phyloP scores from a whole-genome alignment of 805 yeast genomes.

The Lipomyces orientalis region DNA sequence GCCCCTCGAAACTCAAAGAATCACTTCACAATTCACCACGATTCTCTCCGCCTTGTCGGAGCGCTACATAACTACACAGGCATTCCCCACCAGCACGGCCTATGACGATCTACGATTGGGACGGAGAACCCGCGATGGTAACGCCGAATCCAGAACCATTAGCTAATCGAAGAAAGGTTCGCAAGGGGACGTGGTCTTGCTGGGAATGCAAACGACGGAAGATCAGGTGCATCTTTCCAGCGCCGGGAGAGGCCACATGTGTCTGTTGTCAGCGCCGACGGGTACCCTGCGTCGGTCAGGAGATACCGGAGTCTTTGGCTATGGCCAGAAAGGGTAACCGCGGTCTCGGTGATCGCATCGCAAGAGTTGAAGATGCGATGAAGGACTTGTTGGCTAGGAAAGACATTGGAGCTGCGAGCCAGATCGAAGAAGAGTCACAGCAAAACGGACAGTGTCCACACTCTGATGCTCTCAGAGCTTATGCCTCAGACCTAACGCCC shows the following conservation, averaged over 20 bases:
- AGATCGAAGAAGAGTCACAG: not conserved
- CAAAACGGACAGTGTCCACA: not conserved
- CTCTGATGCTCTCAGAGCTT: not conserved
- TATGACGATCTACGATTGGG: not conserved
- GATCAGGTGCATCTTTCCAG: conserved; percentile 1
- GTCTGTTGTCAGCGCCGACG: conserved; percentile 6
- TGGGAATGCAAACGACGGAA: conserved; percentile 6
- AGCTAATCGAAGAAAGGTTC: not conserved
- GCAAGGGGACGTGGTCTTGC: not conserved
- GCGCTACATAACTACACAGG: not conserved
- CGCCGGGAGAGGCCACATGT: conserved; percentile 4
- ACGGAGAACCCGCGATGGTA: not conserved
- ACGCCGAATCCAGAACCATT: not conserved
- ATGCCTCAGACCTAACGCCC: not conserved
- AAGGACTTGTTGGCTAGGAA: not conserved
- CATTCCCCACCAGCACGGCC: not conserved
- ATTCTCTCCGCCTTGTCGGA: not conserved
- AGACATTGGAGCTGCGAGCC: not conserved
- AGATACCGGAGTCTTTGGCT: not conserved
- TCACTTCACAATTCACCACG: not conserved
- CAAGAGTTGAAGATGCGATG: not conserved
- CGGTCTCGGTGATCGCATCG: conserved; percentile 3
- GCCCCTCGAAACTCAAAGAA: not conserved
- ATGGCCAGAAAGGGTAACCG: not conserved
- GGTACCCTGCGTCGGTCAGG: not conserved